Evolutionary conservation across 2,329 filamentous ascomycete genomes (phyloP).

Genomic region (Trematosphaeria pertusa): DNA sequence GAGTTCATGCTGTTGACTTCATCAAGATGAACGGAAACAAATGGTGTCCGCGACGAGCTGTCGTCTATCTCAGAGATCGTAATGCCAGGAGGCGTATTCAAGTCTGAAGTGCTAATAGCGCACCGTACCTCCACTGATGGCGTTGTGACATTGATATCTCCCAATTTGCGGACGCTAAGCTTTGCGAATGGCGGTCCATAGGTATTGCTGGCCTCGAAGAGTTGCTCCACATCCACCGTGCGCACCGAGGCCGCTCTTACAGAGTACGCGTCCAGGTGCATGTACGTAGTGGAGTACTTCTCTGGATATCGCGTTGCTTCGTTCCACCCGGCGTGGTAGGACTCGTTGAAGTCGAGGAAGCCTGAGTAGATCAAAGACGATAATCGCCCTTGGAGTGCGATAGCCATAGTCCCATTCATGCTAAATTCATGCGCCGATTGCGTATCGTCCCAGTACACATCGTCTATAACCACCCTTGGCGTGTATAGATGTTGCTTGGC

Average conservation of each 20-base stretch:
- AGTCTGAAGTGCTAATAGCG: not conserved
- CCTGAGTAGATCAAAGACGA: not conserved
- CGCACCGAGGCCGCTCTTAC: not conserved
- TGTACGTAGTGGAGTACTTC: not conserved
- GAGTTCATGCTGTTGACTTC: not conserved
- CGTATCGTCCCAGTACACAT: not conserved
- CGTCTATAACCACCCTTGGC: not conserved
- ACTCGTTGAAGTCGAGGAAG: not conserved
- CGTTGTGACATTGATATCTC: not conserved
- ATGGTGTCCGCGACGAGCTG: not conserved
- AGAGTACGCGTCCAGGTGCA: not conserved
- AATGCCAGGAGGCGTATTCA: not conserved
- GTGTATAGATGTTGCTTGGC: not conserved
- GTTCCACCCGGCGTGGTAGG: not conserved
- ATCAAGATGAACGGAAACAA: not conserved
- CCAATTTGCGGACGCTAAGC: not conserved
- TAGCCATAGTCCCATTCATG: not conserved
- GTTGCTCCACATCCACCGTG: not conserved
- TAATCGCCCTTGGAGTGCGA: not conserved
- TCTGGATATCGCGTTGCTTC: not conserved
- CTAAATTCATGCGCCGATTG: not conserved
- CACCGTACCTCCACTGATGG: not conserved
- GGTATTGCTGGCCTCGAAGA: not conserved
- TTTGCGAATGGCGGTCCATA: not conserved
- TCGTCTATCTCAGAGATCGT: not conserved